These are phyloP conservation scores for Colletotrichum orchidophilum DNA, from an alignment of 2,329 filamentous ascomycete species.

Conservation along the genomic window DNA sequence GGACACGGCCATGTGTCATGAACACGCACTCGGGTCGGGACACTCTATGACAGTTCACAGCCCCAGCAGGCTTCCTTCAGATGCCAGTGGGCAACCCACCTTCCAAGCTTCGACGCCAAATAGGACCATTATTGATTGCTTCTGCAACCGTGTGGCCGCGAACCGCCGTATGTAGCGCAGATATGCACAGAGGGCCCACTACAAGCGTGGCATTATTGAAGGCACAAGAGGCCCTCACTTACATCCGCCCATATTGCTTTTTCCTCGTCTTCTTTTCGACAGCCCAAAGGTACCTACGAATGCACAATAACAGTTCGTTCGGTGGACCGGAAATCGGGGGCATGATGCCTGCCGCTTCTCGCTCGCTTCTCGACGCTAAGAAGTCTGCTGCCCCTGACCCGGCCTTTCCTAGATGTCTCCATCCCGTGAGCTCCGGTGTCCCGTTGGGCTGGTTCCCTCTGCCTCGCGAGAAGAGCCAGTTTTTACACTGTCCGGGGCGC, in stretches of 20 bases:
- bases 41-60: neutral
- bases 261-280: neutral
- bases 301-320: neutral
- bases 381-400: conserved; percentile 18
- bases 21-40: neutral
- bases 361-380: neutral
- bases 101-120: neutral
- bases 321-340: conserved; percentile 20
- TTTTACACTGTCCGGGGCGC: neutral
- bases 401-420: conserved; percentile 11
- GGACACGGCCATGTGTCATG: conserved; percentile 16
- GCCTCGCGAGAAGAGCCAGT: neutral
- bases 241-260: conserved; percentile 12
- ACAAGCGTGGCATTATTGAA: conserved; percentile 25
- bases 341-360: neutral
- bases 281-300: neutral
- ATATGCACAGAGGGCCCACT: conserved; percentile 17
- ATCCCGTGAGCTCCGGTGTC: conserved; percentile 23
- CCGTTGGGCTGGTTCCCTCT: neutral
- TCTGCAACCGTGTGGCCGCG: neutral
- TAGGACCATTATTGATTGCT: conserved; percentile 13
- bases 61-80: neutral
- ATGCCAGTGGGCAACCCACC: neutral
- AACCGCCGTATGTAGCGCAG: conserved; percentile 20
- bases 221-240: neutral